These are phyloP conservation scores for Cyberlindnera subsufficiens DNA, from an alignment of 805 yeast genomes.

Conservation along the genomic window DNA sequence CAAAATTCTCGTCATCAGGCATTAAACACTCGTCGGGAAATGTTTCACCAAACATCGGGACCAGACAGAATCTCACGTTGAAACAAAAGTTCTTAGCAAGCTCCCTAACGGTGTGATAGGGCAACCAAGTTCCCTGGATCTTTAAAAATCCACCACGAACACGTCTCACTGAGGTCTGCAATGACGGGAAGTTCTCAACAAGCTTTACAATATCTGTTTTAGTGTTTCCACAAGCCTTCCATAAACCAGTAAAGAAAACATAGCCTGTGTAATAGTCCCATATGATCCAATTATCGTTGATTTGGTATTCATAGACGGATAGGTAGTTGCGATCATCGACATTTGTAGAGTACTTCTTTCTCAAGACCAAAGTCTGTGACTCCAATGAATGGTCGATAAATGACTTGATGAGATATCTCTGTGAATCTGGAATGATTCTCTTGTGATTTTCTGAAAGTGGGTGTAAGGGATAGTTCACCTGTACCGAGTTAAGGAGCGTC, in stretches of 20 bases:
- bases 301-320: constrained; percentile 65
- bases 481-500: constrained; percentile 13
- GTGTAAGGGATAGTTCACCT: constrained; percentile 15
- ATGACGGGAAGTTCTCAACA: constrained; percentile 28
- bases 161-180: constrained; percentile 37
- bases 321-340: constrained; percentile 66
- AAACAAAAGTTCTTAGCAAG: constrained; percentile 74
- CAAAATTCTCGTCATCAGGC: constrained; percentile 19
- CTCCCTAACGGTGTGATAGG: constrained; percentile 58
- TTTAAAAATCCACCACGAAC: constrained; percentile 88
- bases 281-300: constrained; percentile 68
- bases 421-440: constrained; percentile 19
- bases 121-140: constrained; percentile 94
- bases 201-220: constrained; percentile 77
- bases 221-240: constrained; percentile 37
- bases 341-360: constrained; percentile 61
- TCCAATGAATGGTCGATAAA: not conserved
- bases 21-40: constrained; percentile 38
- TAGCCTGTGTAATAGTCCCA: constrained; percentile 18
- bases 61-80: constrained; percentile 64
- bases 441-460: constrained; percentile 8
- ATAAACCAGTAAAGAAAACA: constrained; percentile 17
- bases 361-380: constrained; percentile 8
- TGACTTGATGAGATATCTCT: constrained; percentile 11
- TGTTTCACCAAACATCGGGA: constrained; percentile 72